Percentiles rank a stretch among this genome's conserved stretches.
These are phyloP conservation scores for Colletotrichum sp. DNA, from an alignment of 2,329 filamentous ascomycete species.

Conservation along the genomic window DNA sequence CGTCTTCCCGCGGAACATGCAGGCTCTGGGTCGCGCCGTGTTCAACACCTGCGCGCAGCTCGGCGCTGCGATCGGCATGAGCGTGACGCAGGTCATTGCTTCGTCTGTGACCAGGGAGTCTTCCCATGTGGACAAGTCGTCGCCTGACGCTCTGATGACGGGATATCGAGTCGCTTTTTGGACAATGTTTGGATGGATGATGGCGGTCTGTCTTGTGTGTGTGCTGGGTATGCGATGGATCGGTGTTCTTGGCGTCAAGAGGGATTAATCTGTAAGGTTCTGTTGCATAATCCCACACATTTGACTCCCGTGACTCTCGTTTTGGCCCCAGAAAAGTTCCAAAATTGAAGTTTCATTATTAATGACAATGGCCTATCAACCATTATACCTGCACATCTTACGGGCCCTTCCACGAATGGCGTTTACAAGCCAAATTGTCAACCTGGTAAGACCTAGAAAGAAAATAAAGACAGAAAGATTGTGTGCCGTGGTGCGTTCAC, in stretches of 20 bases:
- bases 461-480: no score
- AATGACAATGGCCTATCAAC: not conserved
- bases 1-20: constrained; percentile 55
- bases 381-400: no score
- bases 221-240: not conserved
- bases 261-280: not conserved
- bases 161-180: constrained; percentile 56
- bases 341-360: fast-evolving
- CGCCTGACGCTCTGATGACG: constrained; percentile 40
- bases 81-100: constrained; percentile 50
- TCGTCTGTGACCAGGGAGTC: not conserved
- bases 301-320: no score
- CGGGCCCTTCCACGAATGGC: no score
- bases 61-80: constrained; percentile 56
- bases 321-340: not conserved
- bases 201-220: constrained; percentile 23
- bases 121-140: not conserved
- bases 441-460: no score
- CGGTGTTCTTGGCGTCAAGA: not conserved
- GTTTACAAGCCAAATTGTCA: no score
- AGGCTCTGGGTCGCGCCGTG: constrained; percentile 62
- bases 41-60: constrained; percentile 64
- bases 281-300: not conserved
- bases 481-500: no score
- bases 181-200: constrained; percentile 51